Base-by-base conservation (phyloP, 768 basidiomycete genomes). In the Lactarius deliciosus region DNA sequence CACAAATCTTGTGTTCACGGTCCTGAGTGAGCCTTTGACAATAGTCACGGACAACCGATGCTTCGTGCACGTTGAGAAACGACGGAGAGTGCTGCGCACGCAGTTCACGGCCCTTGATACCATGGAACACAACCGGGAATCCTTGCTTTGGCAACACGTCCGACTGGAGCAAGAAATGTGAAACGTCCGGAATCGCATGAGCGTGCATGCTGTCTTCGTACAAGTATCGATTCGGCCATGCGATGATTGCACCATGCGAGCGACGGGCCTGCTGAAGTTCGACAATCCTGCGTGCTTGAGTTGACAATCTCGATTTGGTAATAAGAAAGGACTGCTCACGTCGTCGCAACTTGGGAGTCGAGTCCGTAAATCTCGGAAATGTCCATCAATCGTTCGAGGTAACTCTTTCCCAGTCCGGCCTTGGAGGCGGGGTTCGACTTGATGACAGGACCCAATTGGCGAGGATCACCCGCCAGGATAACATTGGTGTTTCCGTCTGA, bases 221-320 rank as follows among this genome's bases (percentile, higher is more conserved):
- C 66, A 81, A 77, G 57, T 71, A 66, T 18, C 80, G 73, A 68
- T 88, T 88, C 1, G 86, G 80, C 74, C 83, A 87, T 2, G 77
- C 64, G n/a, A 88, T 74, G 56, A 89, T 88, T 9, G 78, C 77
- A n/a, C 59, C 64, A 36, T 71, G 70, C 7, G 70, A 71, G 34
- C 70, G 68, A 28, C 70, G 70, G 32, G 69, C 64, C 60, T 13
- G 32, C 54, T 60, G 62, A 34, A 71, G 68, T 16, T 47, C 47
- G 2, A 71, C 63, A 60, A 70, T 65, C 32, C 70, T 70, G 63
- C 18, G 16, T 60, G 76, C 72, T 0, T 40, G 8, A 22, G 18
- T 34, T 50, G 16, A 50, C 4, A 10, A 32, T 18, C 30, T 3
- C 18, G 15, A 30, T 16, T 40, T 28, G 32, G 6, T 28, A 38